Percentiles rank a stretch among this genome's conserved stretches.
These are phyloP conservation scores for Allomyces arbusculus DNA, from an alignment of 192 early-diverging fungal genomes.

Conservation along the genomic window DNA sequence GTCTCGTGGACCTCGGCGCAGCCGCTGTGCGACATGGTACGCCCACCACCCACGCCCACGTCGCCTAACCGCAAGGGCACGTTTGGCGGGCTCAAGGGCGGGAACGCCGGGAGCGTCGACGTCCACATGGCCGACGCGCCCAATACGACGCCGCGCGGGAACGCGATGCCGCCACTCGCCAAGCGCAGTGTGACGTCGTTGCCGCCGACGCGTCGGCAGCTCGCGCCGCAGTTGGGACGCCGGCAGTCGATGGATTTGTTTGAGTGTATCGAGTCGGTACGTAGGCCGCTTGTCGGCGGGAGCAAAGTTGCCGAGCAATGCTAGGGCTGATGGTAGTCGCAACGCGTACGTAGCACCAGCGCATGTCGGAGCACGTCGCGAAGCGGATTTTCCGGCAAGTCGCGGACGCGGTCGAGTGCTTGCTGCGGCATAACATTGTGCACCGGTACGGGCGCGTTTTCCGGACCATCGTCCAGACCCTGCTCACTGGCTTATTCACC, in stretches of 20 bases:
- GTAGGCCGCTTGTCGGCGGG: background rate
- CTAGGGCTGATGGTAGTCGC: background rate
- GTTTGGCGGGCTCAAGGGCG: conserved; percentile 2
- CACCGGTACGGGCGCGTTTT: conserved; percentile 20
- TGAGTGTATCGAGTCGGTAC: conserved; percentile 43
- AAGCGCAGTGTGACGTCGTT: conserved; percentile 9
- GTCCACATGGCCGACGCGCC: conserved; percentile 9
- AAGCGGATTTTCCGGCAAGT: conserved; percentile 49
- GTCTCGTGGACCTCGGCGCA: conserved; percentile 21
- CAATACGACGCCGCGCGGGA: conserved; percentile 2
- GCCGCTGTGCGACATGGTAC: conserved; percentile 9
- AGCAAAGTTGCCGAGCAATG: background rate
- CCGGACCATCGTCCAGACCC: too few relatives aligned
- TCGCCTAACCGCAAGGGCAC: conserved; percentile 11
- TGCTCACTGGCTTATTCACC: background rate
- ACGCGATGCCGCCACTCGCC: conserved; percentile 4
- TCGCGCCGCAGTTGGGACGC: conserved; percentile 16
- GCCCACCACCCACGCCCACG: conserved; percentile 6
- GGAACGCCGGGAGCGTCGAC: conserved; percentile 5
- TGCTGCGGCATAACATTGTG: conserved; percentile 39
- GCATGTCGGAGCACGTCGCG: conserved; percentile 41
- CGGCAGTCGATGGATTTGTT: conserved; percentile 46
- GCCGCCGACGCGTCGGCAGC: conserved; percentile 8
- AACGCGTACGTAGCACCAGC: conserved; percentile 14
- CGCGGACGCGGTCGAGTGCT: conserved; percentile 35